Evolutionary conservation across 805 yeast genomes (phyloP).

Genomic region (Saturnispora mendoncae): DNA sequence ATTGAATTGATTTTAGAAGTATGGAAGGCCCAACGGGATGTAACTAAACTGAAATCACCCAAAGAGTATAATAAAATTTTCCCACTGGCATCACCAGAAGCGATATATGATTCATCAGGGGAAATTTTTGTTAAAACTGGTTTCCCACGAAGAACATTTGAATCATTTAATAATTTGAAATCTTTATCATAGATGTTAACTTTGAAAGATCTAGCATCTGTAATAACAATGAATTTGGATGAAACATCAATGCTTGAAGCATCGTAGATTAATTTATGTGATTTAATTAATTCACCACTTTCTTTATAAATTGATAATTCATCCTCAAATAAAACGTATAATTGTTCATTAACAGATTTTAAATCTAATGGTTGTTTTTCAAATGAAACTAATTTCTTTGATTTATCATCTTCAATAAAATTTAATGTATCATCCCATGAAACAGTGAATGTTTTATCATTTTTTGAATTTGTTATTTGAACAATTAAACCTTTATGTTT

Average conservation of each 20-base stretch:
- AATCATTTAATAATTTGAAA: constrained; percentile 17
- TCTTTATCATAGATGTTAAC: constrained; percentile 33
- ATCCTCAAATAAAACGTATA: constrained; percentile 37
- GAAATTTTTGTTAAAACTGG: constrained; percentile 62
- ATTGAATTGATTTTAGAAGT: constrained; percentile 72
- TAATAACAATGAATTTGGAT: constrained; percentile 38
- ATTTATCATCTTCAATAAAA: constrained; percentile 22
- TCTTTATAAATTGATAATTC: constrained; percentile 29
- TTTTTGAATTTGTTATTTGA: constrained; percentile 30
- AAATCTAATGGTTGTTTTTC: constrained; percentile 43
- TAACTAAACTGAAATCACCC: constrained; percentile 45
- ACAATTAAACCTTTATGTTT: constrained; percentile 61
- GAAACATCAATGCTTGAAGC: constrained; percentile 42
- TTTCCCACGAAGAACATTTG: constrained; percentile 45
- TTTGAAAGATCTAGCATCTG: constrained; percentile 34
- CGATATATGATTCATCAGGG: constrained; percentile 57
- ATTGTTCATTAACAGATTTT: constrained; percentile 27
- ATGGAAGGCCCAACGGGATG: constrained; percentile 95
- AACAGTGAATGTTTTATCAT: constrained; percentile 1
- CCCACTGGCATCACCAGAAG: constrained; percentile 83
- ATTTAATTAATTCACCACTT: constrained; percentile 25
- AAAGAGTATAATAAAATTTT: constrained; percentile 69
- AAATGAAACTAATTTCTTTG: constrained; percentile 25
- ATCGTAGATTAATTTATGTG: constrained; percentile 28
- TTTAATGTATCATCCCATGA: constrained; percentile 87